Evolutionary conservation across 148 eudicot species (phyloP).

Genomic region (Chenopodium formosanum): DNA sequence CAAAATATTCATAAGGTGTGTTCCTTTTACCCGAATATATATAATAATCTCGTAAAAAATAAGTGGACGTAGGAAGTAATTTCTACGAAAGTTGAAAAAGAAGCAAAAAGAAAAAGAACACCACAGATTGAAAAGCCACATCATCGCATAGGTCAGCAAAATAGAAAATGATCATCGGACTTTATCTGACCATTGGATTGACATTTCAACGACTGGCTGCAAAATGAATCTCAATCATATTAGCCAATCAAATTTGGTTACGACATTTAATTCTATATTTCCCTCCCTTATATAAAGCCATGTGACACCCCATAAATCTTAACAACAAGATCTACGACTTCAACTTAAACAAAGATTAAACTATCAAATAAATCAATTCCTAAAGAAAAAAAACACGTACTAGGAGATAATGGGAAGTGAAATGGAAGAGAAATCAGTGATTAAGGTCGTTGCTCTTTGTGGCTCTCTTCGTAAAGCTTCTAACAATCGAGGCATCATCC

Average conservation of each 20-base stretch:
- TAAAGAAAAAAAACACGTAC: background rate
- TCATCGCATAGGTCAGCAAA: slow-evolving; percentile 27
- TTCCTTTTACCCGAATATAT: too few species aligned
- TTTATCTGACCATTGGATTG: background rate
- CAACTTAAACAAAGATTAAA: background rate
- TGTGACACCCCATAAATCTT: too few species aligned
- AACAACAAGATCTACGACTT: background rate
- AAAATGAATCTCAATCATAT: background rate
- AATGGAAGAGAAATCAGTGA: slow-evolving; percentile 26
- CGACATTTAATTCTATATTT: background rate
- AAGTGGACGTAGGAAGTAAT: too few species aligned
- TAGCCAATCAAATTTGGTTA: background rate
- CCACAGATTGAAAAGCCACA: background rate
- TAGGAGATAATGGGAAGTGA: slow-evolving; percentile 21
- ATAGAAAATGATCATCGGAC: background rate
- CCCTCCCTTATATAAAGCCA: background rate
- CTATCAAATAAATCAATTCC: background rate
- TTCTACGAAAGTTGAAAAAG: too few species aligned
- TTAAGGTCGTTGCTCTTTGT: slow-evolving; percentile 67
- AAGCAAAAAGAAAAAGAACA: too few species aligned
- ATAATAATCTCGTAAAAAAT: too few species aligned
- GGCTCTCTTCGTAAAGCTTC: slow-evolving; percentile 90
- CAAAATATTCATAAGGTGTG: too few species aligned
- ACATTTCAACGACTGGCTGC: background rate
- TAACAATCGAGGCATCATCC: slow-evolving; percentile 65